These are phyloP conservation scores for Annulohypoxylon bovei DNA, from an alignment of 495 filamentous ascomycete species.

Conservation along the genomic window DNA sequence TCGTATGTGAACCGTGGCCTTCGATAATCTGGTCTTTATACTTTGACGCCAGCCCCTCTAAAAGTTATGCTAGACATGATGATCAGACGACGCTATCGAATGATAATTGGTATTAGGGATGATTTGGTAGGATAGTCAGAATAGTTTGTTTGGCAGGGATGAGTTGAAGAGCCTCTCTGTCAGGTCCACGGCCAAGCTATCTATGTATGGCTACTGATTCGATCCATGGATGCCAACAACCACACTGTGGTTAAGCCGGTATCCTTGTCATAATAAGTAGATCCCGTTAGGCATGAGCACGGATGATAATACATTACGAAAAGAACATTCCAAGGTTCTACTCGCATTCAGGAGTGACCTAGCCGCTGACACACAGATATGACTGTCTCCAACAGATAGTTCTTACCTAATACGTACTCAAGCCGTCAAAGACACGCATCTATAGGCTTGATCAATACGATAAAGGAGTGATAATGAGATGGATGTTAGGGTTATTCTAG, in stretches of 20 bases:
- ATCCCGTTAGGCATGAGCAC: slow-evolving; percentile 28
- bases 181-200: background rate
- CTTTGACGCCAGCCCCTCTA: background rate
- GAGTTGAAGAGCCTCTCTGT: background rate
- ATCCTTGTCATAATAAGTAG: slow-evolving; percentile 21
- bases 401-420: slow-evolving; percentile 8
- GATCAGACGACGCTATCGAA: slow-evolving; percentile 2
- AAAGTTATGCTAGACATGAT: background rate
- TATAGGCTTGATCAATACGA: slow-evolving; percentile 24
- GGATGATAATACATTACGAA: background rate
- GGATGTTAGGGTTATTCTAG: background rate
- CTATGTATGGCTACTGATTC: background rate
- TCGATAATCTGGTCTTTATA: background rate
- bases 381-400: slow-evolving; percentile 11
- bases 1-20: slow-evolving; percentile 1
- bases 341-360: background rate
- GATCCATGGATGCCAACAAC: background rate
- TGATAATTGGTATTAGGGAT: background rate
- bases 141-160: too few species aligned
- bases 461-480: background rate
- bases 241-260: slow-evolving; percentile 10
- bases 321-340: background rate
- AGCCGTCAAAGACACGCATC: slow-evolving; percentile 28
- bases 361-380: background rate
- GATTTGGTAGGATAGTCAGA: background rate